These are phyloP conservation scores for Cercospora zeae-maydis DNA, from an alignment of 2,329 filamentous ascomycete species.

Conservation along the genomic window DNA sequence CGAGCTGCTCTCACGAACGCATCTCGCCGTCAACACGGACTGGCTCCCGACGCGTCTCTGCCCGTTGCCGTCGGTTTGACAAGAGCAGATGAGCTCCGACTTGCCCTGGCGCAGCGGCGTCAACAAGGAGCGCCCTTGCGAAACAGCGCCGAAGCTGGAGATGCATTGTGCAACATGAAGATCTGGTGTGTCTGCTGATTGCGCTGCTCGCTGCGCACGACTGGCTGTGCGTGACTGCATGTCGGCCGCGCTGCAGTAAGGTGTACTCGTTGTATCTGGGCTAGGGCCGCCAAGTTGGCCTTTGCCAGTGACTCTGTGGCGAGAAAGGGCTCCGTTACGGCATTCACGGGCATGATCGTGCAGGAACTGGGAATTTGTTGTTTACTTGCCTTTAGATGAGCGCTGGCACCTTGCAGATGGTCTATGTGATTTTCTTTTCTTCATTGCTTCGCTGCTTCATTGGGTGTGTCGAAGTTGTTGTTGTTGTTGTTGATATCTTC, in stretches of 20 bases:
- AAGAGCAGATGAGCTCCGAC: constrained; percentile 6
- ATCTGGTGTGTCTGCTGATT: constrained; percentile 15
- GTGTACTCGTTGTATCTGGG: constrained; percentile 10
- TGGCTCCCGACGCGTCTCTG: constrained; percentile 7
- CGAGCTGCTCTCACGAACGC: constrained; percentile 8
- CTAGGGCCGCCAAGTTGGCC: constrained; percentile 16
- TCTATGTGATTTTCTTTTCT: constrained; percentile 2
- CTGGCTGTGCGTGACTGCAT: constrained; percentile 10
- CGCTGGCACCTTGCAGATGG: constrained; percentile 14
- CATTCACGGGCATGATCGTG: constrained; percentile 11
- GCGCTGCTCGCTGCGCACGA: constrained; percentile 3
- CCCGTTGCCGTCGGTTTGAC: constrained; percentile 3
- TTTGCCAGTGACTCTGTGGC: constrained; percentile 11
- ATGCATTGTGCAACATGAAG: constrained; percentile 9
- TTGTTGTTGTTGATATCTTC: not conserved
- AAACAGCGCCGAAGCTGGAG: constrained; percentile 8
- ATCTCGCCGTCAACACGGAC: not conserved
- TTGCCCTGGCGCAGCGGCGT: constrained; percentile 14
- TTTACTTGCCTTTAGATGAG: constrained; percentile 18
- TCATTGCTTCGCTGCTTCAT: not conserved
- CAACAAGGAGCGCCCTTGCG: constrained; percentile 16
- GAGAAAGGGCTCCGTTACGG: not conserved
- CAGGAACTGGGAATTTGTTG: constrained; percentile 10
- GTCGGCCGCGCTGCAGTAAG: constrained; percentile 10
- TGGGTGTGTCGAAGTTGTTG: not conserved